Base-by-base conservation (phyloP, 768 basidiomycete genomes). In the Pisolithus microcarpus region DNA sequence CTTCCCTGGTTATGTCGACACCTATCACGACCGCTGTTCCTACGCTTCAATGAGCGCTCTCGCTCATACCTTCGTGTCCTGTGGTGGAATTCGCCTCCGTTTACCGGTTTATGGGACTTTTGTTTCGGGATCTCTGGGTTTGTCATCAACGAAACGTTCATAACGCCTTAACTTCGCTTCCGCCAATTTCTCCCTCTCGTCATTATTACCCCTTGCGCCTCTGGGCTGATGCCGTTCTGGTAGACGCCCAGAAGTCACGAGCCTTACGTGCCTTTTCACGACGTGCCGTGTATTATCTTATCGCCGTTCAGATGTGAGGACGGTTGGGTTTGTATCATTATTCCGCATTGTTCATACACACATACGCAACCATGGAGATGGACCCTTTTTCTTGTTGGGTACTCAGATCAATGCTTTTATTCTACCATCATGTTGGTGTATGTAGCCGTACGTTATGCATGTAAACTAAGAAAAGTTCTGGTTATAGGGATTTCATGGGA, bases 391-490 rank as follows among this genome's bases (percentile, higher is more conserved):
- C 18, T 49, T 50, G 36, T 36, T 38, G 19, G 28, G 30, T 43
- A 50, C 60, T 58, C 52, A 55, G 34, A 53, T 46, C 13, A 24
- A 19, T 56, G 58, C 28, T 34, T 53, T 61, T 64, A 58, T 57
- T 58, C 49, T 65, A 61, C 53, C 56, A 51, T 53, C 38, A 47
- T 34, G 53, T 52, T 51, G 51, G 53, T 55, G 53, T 59, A 62
- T 67, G 67, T 67, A 67, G 65, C 67, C 49, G 58, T 67, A 67
- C 65, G 54, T 67, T 68, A 68, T 66, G 63, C 46, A 48, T 69
- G 67, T 67, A 69, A 67, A 64, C 43, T 66, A 69, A 56, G 65
- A 21, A 55, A 53, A 44, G 49, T 45, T 31, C 43, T 65, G 48
- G 58, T 49, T 26, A 26, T 26, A 45, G 24, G 18, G 37, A 26